A percentile compares a stretch with the other conserved stretches of the same genome.
Conservation (phyloP, 2,329 filamentous ascomycete species). For the Dothideomycetidae sp. region DNA sequence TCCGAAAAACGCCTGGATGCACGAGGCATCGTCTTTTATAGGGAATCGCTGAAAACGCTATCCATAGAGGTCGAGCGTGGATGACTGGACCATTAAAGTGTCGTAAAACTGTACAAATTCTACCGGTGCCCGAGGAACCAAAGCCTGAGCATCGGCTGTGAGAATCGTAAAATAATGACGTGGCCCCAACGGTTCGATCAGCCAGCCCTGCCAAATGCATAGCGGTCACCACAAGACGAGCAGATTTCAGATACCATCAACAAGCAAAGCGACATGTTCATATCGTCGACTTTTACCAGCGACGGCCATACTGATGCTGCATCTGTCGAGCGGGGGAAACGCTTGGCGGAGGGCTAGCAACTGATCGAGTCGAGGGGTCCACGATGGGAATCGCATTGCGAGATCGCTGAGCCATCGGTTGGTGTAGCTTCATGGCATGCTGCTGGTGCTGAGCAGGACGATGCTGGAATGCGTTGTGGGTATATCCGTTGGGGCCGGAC, state of each 20-base stretch:
- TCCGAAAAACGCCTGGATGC: constrained; percentile 9
- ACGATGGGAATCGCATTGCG: constrained; percentile 97
- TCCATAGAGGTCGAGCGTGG: constrained; percentile 7
- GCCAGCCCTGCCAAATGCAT: constrained; percentile 1
- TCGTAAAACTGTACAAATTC: background rate
- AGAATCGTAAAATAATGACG: constrained; percentile 7
- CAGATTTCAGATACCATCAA: constrained; percentile 12
- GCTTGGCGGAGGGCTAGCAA: constrained; percentile 74
- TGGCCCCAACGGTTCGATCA: constrained; percentile 13
- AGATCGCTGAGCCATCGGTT: constrained; percentile 74
- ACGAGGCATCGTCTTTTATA: constrained; percentile 5
- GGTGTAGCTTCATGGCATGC: constrained; percentile 66
- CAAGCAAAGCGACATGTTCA: constrained; percentile 8
- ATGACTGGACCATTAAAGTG: background rate
- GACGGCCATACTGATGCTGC: constrained; percentile 42
- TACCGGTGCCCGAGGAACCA: background rate
- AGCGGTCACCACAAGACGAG: constrained; percentile 8
- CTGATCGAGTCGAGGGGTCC: constrained; percentile 82
- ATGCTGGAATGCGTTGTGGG: constrained; percentile 20
- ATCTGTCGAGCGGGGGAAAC: constrained; percentile 49
- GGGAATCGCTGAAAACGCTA: background rate
- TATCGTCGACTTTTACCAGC: constrained; percentile 28
- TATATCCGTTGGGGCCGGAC: constrained; percentile 42
- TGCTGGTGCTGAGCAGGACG: constrained; percentile 36
- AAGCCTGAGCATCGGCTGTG: constrained; percentile 4